Evolutionary conservation across 805 yeast species (phyloP), one percentile per base, ranked within the genome.

Genomic region (Jamesozyma rosinii): DNA sequence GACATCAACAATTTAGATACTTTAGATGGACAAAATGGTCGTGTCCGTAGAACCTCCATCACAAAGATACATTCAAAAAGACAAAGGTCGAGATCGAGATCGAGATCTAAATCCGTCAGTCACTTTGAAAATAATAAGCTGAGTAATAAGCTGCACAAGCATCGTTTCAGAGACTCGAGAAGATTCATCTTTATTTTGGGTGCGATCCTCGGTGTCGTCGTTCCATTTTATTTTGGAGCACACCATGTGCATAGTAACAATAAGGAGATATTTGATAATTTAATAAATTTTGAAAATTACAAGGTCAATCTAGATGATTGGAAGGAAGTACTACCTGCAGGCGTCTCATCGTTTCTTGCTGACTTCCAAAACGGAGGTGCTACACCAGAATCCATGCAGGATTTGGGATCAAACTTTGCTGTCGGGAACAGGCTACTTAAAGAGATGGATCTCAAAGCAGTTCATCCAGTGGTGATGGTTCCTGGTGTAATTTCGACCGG

Each of bases 401-500:
- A 81, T 32, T 70, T 83, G 4, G 76, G 87, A 5, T 95, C 87
- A 47, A 79, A 89, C 39, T 92, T 92, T 66, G 86, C 92, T 0
- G 95, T 88, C 15, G 98, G 98, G 1, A 75, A 72, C 51, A 66
- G 73, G 36, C 65, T 90, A 70, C 66, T 65, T 31, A 57, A 62
- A 10, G 75, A 74, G 20, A 69, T 74, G 26, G 74, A 78, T 31
- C 65, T 77, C 24, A 58, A 68, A 0, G 71, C 79, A 0, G 76
- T 83, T 49, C 73, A 77, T 62, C 95, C 95, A 5, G 95, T 92
- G 13, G 75, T 92, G 3, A 75, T 92, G 80, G 86, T 92, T 17
- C 98, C 98, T 0, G 98, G 98, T 3, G 97, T 90, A 13, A 85
- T 86, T 43, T 84, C 95, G 26, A 89, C 97, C 0, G 97, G 97